These are phyloP conservation scores for Neurospora terricola DNA, from an alignment of 495 filamentous ascomycete genomes.

Conservation along the genomic window DNA sequence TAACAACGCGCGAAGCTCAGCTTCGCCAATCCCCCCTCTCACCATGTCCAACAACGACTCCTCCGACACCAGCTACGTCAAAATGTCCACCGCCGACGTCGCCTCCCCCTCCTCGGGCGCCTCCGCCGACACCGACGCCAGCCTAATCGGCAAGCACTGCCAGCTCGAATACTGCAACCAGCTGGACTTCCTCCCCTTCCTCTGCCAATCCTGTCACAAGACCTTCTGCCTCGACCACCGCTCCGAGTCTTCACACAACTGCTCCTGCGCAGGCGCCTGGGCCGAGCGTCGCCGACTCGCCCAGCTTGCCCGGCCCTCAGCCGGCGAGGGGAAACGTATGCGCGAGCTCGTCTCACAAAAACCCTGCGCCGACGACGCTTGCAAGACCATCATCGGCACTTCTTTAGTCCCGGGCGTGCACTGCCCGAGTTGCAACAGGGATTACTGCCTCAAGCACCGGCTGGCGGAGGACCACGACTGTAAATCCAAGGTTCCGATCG, in stretches of 20 bases:
- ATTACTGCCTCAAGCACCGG: constrained; percentile 90
- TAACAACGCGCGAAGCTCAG: background rate
- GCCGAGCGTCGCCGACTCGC: constrained; percentile 57
- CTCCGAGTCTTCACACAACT: constrained; percentile 73
- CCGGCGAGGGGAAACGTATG: constrained; percentile 34
- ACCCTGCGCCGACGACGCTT: constrained; percentile 58
- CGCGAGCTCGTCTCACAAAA: constrained; percentile 33
- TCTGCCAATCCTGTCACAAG: constrained; percentile 75
- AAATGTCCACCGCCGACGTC: constrained; percentile 43
- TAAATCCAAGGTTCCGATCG: constrained; percentile 51
- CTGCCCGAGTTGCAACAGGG: constrained; percentile 67
- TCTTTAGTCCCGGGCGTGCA: constrained; percentile 66
- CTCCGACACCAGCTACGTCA: constrained; percentile 37
- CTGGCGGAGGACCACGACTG: constrained; percentile 85
- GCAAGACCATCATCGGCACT: constrained; percentile 82
- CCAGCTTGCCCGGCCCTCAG: constrained; percentile 32
- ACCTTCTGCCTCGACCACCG: constrained; percentile 95
- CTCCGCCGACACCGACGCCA: constrained; percentile 64
- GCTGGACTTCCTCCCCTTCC: constrained; percentile 94
- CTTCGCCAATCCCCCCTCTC: constrained; percentile 8
- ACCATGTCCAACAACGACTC: constrained; percentile 29
- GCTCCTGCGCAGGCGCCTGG: constrained; percentile 77
- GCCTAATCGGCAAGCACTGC: constrained; percentile 83
- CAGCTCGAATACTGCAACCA: constrained; percentile 83
- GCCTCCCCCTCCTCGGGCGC: constrained; percentile 19